Evolutionary conservation across 768 basidiomycete genomes (phyloP).

Genomic region (Agaricus sinodeliciosus): DNA sequence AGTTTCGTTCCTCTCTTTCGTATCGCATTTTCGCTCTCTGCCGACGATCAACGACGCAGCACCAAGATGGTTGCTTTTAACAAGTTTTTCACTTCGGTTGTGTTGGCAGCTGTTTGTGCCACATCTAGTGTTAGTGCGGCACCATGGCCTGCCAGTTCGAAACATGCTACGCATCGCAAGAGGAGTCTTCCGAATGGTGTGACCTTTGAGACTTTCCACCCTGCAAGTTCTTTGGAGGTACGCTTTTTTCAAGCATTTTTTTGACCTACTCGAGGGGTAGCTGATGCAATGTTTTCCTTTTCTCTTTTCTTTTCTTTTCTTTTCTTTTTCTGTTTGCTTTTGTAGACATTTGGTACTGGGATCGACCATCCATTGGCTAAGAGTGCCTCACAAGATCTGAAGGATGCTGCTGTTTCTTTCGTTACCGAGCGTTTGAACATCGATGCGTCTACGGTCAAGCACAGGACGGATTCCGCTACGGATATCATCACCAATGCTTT

Average conservation of each 20-base stretch:
- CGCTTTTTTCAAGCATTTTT: background rate
- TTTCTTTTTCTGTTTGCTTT: too few species aligned
- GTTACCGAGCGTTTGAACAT: conserved; percentile 16
- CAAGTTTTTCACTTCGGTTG: conserved; percentile 11
- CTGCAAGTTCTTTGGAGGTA: conserved; percentile 19
- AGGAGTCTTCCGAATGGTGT: conserved; percentile 12
- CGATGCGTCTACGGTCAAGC: conserved; percentile 16
- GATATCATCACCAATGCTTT: conserved; percentile 20
- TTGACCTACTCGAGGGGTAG: background rate
- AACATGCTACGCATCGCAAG: conserved; percentile 16
- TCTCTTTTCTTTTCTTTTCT: background rate
- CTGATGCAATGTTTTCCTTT: background rate
- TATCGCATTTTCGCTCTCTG: background rate
- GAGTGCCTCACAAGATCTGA: conserved; percentile 17
- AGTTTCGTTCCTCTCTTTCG: background rate
- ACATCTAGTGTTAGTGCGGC: conserved; percentile 10
- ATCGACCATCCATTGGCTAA: conserved; percentile 18
- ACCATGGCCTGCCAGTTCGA: conserved; percentile 11
- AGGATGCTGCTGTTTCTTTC: conserved; percentile 24
- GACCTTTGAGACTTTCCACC: conserved; percentile 20
- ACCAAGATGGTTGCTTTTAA: conserved; percentile 6
- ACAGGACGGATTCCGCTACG: conserved; percentile 17
- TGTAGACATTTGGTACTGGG: conserved; percentile 24
- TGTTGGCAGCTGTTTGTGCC: conserved; percentile 9
- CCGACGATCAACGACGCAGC: background rate